A percentile compares a stretch with the other conserved stretches of the same genome.
Evolutionary conservation across 2,329 filamentous ascomycete species (phyloP).

Genomic region (Conoideocrella luteorostrata): DNA sequence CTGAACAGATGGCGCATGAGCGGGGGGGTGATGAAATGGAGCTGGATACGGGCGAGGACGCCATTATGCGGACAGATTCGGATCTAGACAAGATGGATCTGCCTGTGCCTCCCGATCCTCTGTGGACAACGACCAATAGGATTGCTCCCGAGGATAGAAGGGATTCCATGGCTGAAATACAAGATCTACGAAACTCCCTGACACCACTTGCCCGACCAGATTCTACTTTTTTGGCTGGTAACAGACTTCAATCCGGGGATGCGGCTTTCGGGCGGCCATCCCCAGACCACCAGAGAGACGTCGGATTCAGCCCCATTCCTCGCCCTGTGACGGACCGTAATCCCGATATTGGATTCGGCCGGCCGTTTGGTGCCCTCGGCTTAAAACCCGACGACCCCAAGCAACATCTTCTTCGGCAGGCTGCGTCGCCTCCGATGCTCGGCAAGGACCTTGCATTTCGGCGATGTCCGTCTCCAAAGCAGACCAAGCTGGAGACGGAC

Average conservation of each 20-base stretch:
- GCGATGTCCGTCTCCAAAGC: constrained; percentile 73
- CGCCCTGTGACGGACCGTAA: constrained; percentile 4
- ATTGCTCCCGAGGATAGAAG: constrained; percentile 18
- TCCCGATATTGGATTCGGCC: constrained; percentile 25
- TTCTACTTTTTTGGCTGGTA: constrained; percentile 11
- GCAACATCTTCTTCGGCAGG: constrained; percentile 42
- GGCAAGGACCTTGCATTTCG: constrained; percentile 76
- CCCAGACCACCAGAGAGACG: constrained; percentile 12
- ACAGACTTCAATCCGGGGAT: background rate
- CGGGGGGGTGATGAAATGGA: constrained; percentile 22
- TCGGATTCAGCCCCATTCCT: background rate
- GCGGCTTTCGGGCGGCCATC: constrained; percentile 1
- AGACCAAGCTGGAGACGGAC: constrained; percentile 75
- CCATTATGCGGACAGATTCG: constrained; percentile 30
- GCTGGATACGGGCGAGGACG: constrained; percentile 19
- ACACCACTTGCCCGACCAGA: constrained; percentile 19
- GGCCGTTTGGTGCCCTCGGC: constrained; percentile 37
- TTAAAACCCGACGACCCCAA: constrained; percentile 31
- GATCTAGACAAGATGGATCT: constrained; percentile 38
- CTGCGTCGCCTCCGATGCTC: constrained; percentile 76
- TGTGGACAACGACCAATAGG: constrained; percentile 35
- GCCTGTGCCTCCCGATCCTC: constrained; percentile 30
- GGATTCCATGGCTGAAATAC: constrained; percentile 20
- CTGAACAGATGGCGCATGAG: constrained; percentile 54
- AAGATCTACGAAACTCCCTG: constrained; percentile 16